Base-by-base conservation (phyloP, 2,329 filamentous ascomycete species). In the Hypomyces perniciosus region DNA sequence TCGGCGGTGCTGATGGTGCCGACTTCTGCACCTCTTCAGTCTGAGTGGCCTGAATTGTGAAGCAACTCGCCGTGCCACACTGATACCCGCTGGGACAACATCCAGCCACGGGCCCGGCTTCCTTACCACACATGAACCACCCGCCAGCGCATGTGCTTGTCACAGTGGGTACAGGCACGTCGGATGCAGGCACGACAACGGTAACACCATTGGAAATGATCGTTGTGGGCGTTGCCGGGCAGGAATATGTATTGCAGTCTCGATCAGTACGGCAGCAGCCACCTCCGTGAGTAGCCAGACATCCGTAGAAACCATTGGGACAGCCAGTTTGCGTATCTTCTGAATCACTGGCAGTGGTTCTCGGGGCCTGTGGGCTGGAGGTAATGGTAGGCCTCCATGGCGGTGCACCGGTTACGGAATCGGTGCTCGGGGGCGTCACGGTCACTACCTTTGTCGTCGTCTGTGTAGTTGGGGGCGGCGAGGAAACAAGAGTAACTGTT, bases 231-330 rank as follows among this genome's bases (percentile, higher is more conserved):
- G 75, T 71, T 0, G 80, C 69, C 0, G 88, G 87, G 61, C 92
- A 97, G 6, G 85, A 88, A 0, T 86, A 88, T 0, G 84, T 86
- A 53, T 86, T 81, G 69, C 92, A 97, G 69, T 95, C 80, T 20
- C 91, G 82, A 2, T 90, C 91, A 0, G 89, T 90, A 51, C 87
- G 86, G 70, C 92, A 97, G 72, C 92, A 97, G 2, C 80, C 80
- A 20, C 90, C 90, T 10, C 88, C 90, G 53, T 91, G 89, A 53
- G 84, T 83, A 2, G 92, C 92, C 2, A 85, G 81, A 68, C 92
- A 97, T 46, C 89, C 85, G 68, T 97, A 97, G 74, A 91, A 97
- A 2, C 91, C 91, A 0, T 85, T 91, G 0, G 92, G 92, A 60
- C 92, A 97, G 59, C 68, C 68, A 5, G 62, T 62, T 51, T 71